Evolutionary conservation across 2,329 filamentous ascomycete species (phyloP), one percentile per base, ranked within the genome.

Genomic region (Colletotrichum nymphaeae): DNA sequence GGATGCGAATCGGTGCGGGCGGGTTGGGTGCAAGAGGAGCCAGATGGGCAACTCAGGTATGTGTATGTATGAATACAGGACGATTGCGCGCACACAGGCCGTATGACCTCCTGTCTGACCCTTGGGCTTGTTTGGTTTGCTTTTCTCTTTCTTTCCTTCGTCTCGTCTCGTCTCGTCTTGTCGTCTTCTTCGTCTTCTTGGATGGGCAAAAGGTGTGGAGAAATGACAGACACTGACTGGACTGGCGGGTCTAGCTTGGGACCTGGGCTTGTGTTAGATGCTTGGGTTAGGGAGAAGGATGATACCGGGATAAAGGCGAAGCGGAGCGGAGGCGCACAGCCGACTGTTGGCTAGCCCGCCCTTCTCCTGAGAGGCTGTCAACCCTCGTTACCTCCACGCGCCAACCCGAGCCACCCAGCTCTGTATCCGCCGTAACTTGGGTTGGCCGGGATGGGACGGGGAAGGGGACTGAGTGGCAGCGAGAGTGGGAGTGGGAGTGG

Each of bases 271-370:
- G 57, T 74, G 68, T 74, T 72, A 65, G 71, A 71, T 73, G 67
- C 67, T 73, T 73, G 66, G 70, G 67, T 72, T 56, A 67, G 72
- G 67, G 63, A 74, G 68, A 58, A 74, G 72, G 72, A 72, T 74
- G 72, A 74, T 74, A 72, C 72, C 68, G 72, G 72, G 72, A 74
- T 74, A 74, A 74, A 74, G 72, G 72, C 72, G 52, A 72, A 74
- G 72, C 72, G 72, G 68, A 74, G 72, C 62, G 57, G 72, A 72
- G 68, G 72, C 67, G 67, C 72, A 72, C 62, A 72, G 68, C 72
- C 68, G 72, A 74, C 67, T 74, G 72, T 74, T 74, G 67, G 72
- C 67, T 71, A 74, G 72, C 62, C 59, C 46, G 71, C 62, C 71
- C 65, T 57, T 68, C 64, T 58, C 30, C 69, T 72, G 46, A 73